Percentiles rank a stretch among this genome's conserved stretches.
Evolutionary conservation across 805 yeast genomes (phyloP).

Genomic region (Teunomyces cretensis): DNA sequence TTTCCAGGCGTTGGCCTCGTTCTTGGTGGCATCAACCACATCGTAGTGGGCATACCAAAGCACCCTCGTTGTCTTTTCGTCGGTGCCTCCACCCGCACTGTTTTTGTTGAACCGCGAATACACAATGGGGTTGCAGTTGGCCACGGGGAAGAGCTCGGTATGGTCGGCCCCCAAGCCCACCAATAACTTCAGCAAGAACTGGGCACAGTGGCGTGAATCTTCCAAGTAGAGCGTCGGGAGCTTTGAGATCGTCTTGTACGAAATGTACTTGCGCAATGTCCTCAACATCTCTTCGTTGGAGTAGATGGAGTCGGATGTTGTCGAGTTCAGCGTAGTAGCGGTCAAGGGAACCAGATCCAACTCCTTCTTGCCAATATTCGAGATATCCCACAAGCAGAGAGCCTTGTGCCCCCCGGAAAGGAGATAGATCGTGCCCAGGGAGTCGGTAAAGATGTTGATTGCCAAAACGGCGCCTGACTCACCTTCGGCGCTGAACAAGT

Average conservation of each 20-base stretch:
- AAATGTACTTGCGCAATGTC: slow-evolving; percentile 59
- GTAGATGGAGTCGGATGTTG: slow-evolving; percentile 12
- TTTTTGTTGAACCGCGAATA: slow-evolving; percentile 67
- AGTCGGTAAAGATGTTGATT: slow-evolving; percentile 45
- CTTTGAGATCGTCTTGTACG: slow-evolving; percentile 77
- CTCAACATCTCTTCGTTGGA: slow-evolving; percentile 64
- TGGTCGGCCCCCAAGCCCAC: slow-evolving; percentile 67
- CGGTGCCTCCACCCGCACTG: neutral
- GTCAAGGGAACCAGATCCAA: neutral
- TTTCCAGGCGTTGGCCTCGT: slow-evolving; percentile 57
- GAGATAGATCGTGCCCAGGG: slow-evolving; percentile 43
- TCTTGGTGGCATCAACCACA: slow-evolving; percentile 75
- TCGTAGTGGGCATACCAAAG: slow-evolving; percentile 97
- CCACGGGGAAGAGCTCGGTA: slow-evolving; percentile 68
- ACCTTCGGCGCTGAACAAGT: slow-evolving; percentile 7
- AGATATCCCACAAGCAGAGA: slow-evolving; percentile 68
- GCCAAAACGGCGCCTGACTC: slow-evolving; percentile 53
- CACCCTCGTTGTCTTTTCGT: slow-evolving; percentile 37
- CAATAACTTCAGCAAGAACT: slow-evolving; percentile 61
- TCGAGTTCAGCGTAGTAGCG: slow-evolving; percentile 11
- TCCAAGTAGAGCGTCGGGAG: slow-evolving; percentile 65
- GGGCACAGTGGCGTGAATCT: slow-evolving; percentile 86
- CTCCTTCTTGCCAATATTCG: slow-evolving; percentile 19
- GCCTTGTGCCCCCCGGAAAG: slow-evolving; percentile 74
- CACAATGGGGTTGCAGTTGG: slow-evolving; percentile 82